A percentile compares a stretch with the other conserved stretches of the same genome.
These are phyloP conservation scores for Phaeodactylum tricornutum DNA, from an alignment of 108 stramenopile genomes.

Conservation along the genomic window DNA sequence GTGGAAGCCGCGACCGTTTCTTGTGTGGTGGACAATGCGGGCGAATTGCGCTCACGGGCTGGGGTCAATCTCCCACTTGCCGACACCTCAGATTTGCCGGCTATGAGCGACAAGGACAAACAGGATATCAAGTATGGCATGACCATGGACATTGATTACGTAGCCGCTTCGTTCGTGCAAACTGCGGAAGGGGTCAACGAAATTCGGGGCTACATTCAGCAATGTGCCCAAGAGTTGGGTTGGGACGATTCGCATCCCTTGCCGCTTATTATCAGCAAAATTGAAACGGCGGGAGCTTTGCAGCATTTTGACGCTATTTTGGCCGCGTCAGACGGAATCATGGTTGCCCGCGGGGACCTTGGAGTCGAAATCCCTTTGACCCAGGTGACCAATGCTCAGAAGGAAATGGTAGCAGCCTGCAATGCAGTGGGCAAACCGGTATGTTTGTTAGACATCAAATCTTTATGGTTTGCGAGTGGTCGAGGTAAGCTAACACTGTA, in stretches of 20 bases:
- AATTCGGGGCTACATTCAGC: constrained; percentile 69
- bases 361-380: constrained; percentile 91
- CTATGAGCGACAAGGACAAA: constrained; percentile 84
- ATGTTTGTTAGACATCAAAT: too few species aligned
- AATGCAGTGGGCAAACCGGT: constrained; percentile 89
- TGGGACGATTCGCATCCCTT: constrained; percentile 33
- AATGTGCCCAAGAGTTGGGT: constrained; percentile 63
- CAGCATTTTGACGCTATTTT: constrained; percentile 87
- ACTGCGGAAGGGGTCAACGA: constrained; percentile 72
- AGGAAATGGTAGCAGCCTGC: constrained; percentile 94
- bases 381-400: constrained; percentile 94
- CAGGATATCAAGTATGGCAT: constrained; percentile 83
- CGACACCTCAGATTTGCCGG: constrained; percentile 70
- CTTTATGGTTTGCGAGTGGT: too few species aligned
- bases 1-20: constrained; percentile 41
- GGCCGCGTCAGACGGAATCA: constrained; percentile 80
- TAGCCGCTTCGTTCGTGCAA: constrained; percentile 88
- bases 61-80: constrained; percentile 97
- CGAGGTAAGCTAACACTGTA: too few species aligned
- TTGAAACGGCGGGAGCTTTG: constrained; percentile 69
- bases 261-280: constrained; percentile 83
- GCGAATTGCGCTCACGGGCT: constrained; percentile 82
- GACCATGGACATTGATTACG: constrained; percentile 83
- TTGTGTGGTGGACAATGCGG: constrained; percentile 69
- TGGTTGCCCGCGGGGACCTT: constrained; percentile 81